Evolutionary conservation across 805 yeast genomes (phyloP).

Genomic region (Alloascoidea hylecoeti): DNA sequence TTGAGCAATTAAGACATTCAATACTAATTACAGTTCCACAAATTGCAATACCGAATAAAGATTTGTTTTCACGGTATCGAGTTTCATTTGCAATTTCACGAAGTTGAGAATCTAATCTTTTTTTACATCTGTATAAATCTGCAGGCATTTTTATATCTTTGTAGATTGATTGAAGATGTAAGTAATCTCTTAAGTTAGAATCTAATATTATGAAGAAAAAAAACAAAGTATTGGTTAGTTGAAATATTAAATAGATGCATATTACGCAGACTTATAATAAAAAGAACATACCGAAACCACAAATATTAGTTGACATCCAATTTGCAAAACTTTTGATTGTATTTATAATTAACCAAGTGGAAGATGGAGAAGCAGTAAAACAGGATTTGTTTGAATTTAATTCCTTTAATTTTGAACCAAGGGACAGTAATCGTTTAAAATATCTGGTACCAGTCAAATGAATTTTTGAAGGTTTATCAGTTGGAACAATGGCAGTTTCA

Average conservation of each 20-base stretch:
- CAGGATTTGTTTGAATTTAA: neutral
- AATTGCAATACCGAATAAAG: neutral
- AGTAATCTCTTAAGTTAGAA: neutral
- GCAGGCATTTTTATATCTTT: neutral
- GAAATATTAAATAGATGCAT: too few species aligned
- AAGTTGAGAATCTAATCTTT: constrained; percentile 1
- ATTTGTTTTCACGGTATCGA: neutral
- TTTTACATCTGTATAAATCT: neutral
- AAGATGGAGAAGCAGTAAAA: neutral
- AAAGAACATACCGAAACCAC: neutral
- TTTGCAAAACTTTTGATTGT: neutral
- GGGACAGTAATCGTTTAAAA: neutral
- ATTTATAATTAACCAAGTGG: neutral
- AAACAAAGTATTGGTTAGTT: too few species aligned
- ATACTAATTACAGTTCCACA: neutral
- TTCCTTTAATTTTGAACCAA: neutral
- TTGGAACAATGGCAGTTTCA: neutral
- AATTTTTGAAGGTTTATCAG: neutral
- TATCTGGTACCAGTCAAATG: neutral
- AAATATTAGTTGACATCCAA: neutral
- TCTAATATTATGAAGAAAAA: too few species aligned
- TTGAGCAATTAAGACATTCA: constrained; percentile 1
- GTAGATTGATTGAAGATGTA: neutral
- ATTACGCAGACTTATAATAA: neutral
- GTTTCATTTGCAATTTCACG: neutral